A percentile compares a stretch with the other conserved stretches of the same genome.
Conservation (phyloP, 306 rosid species). For the Begonia fuchsioides region DNA sequence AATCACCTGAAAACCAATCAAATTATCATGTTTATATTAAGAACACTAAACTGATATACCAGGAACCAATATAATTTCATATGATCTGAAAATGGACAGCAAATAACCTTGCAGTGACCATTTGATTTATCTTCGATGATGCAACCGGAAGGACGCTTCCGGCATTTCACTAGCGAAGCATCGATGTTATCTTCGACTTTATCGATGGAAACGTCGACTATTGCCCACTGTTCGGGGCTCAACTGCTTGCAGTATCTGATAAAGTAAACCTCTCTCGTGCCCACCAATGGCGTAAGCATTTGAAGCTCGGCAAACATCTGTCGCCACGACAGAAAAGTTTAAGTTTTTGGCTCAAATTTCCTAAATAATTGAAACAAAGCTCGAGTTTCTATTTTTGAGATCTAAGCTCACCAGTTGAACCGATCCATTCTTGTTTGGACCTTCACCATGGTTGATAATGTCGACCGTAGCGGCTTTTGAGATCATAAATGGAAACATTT, state of each 20-base stretch:
- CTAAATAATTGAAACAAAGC: no score
- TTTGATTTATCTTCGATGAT: conserved; percentile 86
- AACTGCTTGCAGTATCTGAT: conserved; percentile 72
- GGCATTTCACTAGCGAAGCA: conserved; percentile 65
- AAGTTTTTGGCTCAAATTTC: no score
- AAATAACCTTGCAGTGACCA: conserved; percentile 79
- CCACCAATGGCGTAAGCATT: conserved; percentile 89
- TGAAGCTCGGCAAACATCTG: conserved; percentile 97
- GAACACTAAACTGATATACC: no score
- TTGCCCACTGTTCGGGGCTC: conserved; percentile 73
- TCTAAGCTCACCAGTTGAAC: conserved; percentile 52
- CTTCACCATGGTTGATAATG: conserved; percentile 68
- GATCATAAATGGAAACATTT: conserved; percentile 85
- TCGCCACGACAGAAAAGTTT: not conserved
- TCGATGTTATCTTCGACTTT: conserved; percentile 81
- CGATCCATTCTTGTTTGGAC: conserved; percentile 49
- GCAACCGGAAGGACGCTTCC: conserved; percentile 96
- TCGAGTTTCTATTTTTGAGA: not conserved
- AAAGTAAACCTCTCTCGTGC: conserved; percentile 86
- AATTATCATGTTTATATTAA: no score
- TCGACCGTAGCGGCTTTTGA: conserved; percentile 86
- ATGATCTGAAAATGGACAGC: no score
- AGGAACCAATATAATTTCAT: no score
- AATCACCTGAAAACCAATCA: conserved; percentile 34
- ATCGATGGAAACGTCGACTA: conserved; percentile 84